Base-by-base conservation (phyloP, 345 rosid genomes). In the Triadica sebifera region DNA sequence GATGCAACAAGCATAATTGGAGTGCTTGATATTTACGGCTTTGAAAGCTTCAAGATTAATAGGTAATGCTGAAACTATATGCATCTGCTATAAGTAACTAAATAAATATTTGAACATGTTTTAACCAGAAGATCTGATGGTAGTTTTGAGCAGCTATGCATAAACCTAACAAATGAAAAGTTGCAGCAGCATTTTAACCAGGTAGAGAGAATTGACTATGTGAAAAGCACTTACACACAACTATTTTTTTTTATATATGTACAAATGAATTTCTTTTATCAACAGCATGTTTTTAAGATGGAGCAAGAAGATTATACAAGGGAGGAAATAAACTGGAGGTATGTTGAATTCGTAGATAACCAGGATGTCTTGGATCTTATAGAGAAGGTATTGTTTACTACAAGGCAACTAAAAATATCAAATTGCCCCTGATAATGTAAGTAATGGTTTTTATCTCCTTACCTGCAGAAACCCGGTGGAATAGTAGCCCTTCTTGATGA, bases 111-210 rank as follows among this genome's bases (percentile, higher is more conserved):
- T 55, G 25, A 55, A 58, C 62, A 58, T 29, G 22, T 58, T 34
- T 58, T 17, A 53, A 55, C 67, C 24, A 57, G 60, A 64, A 71
- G 3, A 76, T 74, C 78, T 78, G 39, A 76, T 78, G 49, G 65
- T 79, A 90, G 95, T 77, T 90, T 90, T 81, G 95, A 90, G 79
- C 95, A 90, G 89, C 84, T 90, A 22, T 88, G 95, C 45, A 90
- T 90, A 83, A 90, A 90, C 76, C 84, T 90, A 55, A 90, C 95
- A 71, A 90, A 90, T 77, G 92, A 90, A 79, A 90, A 90, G 83
- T 84, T 90, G 79, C 95, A 90, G 67, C 92, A 90, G 50, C 95
- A 90, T 80, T 90, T 88, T 80, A 90, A 90, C 58, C 92, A 90
- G 91, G 95, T 90, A 81, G 16, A 67, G 57, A 69, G 12, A 15